phyloP scores from a whole-genome alignment of 1,284 basidiomycete species.

The Ceratobasidium sp. region DNA sequence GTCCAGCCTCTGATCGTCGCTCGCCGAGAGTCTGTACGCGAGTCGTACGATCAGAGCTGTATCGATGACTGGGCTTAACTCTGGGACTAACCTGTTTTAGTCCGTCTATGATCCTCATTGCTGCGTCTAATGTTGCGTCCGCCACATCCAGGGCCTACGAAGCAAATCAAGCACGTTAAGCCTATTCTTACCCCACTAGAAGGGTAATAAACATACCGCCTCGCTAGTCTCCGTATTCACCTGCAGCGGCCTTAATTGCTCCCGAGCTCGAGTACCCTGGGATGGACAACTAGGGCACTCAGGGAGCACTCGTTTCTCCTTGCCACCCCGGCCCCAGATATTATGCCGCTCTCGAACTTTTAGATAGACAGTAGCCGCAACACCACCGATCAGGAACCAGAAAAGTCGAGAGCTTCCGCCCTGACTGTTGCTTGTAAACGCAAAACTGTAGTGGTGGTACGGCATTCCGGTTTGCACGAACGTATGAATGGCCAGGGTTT shows the following conservation, averaged over 20 bases:
- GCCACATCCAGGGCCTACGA: constrained; percentile 22
- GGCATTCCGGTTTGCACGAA: constrained; percentile 2
- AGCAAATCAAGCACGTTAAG: not conserved
- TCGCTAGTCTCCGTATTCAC: constrained; percentile 22
- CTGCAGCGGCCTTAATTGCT: not conserved
- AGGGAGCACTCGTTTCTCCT: not conserved
- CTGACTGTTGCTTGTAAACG: constrained; percentile 8
- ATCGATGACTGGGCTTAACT: not conserved
- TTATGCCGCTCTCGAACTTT: constrained; percentile 3
- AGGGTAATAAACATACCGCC: not conserved
- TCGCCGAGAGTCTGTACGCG: constrained; percentile 4
- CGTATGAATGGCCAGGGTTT: not conserved
- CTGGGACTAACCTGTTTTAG: constrained; percentile 14
- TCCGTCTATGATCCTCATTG: constrained; percentile 9
- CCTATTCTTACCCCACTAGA: not conserved
- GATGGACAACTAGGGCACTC: not conserved
- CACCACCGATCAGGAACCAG: constrained; percentile 25
- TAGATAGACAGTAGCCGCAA: constrained; percentile 6
- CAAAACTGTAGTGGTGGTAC: constrained; percentile 33
- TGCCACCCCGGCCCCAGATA: not conserved
- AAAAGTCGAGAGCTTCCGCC: constrained; percentile 1
- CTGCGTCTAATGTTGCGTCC: constrained; percentile 25
- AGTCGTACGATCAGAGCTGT: not conserved
- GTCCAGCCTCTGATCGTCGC: constrained; percentile 2
- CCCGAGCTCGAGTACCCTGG: not conserved